Evolutionary conservation across 2,329 filamentous ascomycete genomes (phyloP).

Genomic region (Epichloe glyceriae): DNA sequence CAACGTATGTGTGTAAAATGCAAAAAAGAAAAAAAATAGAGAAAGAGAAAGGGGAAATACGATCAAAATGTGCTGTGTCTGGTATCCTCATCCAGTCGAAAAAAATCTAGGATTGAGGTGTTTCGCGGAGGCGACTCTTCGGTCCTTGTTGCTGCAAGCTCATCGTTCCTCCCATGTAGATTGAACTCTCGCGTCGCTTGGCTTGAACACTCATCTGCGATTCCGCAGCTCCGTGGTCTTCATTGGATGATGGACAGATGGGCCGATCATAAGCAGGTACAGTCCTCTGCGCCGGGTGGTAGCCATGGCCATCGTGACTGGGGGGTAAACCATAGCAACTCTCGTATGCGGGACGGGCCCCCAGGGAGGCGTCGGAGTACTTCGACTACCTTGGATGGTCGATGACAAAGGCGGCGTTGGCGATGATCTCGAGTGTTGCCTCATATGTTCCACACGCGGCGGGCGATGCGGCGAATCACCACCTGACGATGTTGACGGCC

Average conservation of each 20-base stretch:
- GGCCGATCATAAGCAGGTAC: constrained; percentile 26
- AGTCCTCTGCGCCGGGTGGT: constrained; percentile 10
- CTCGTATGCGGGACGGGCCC: constrained; percentile 32
- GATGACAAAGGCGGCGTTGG: constrained; percentile 38
- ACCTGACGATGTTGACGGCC: constrained; percentile 36
- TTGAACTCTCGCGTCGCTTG: constrained; percentile 46
- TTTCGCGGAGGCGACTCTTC: constrained; percentile 41
- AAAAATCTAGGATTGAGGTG: constrained; percentile 26
- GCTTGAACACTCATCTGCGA: constrained; percentile 17
- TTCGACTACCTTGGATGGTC: constrained; percentile 18
- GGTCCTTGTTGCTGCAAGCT: constrained; percentile 37
- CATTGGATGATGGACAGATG: constrained; percentile 17
- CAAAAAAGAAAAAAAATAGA: not conserved
- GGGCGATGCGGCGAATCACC: constrained; percentile 40
- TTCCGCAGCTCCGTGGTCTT: constrained; percentile 10
- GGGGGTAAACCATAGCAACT: constrained; percentile 20
- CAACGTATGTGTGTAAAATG: not conserved
- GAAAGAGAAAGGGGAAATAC: not conserved
- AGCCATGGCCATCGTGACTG: constrained; percentile 12
- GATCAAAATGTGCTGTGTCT: not conserved
- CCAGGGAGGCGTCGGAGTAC: constrained; percentile 32
- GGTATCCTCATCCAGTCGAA: not conserved
- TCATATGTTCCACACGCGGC: constrained; percentile 20
- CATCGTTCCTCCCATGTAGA: constrained; percentile 38
- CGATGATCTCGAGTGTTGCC: constrained; percentile 22